Conservation (phyloP, 1,284 basidiomycete genomes). For the Tylopilus sp. region DNA sequence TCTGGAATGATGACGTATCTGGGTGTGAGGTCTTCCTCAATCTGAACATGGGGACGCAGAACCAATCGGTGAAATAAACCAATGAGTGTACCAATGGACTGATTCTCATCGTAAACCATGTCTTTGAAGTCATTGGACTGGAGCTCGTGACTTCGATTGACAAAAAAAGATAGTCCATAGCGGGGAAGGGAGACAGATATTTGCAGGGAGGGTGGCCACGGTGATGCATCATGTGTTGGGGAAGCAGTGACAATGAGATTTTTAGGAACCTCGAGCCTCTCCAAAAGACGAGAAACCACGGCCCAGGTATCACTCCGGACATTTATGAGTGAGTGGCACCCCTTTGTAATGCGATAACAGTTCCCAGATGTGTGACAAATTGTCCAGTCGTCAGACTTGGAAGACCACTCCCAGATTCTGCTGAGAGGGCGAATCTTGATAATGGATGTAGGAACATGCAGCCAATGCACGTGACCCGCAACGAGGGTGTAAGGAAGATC, state of each 20-base stretch:
- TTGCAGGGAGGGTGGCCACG: no score
- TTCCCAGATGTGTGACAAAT: conserved; percentile 2
- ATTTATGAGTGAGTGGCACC: conserved; percentile 37
- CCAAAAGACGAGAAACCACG: no score
- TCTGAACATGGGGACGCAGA: conserved; percentile 41
- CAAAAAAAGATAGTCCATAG: conserved; percentile 47
- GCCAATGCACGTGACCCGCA: conserved; percentile 50
- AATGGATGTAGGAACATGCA: conserved; percentile 38
- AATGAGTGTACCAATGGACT: conserved; percentile 37
- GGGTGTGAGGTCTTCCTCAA: conserved; percentile 8
- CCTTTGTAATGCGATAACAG: conserved; percentile 22
- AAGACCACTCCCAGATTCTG: conserved; percentile 30
- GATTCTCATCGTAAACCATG: conserved; percentile 35
- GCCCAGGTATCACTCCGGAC: conserved; percentile 34
- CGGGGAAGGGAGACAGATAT: conserved; percentile 44
- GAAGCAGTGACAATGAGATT: background rate
- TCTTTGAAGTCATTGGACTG: conserved; percentile 37
- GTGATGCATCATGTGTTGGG: no score
- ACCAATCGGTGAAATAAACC: conserved; percentile 52
- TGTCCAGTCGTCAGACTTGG: conserved; percentile 22
- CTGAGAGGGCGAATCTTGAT: conserved; percentile 51
- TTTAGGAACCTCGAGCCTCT: no score
- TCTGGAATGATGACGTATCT: conserved; percentile 54
- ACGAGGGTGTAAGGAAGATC: conserved; percentile 53
- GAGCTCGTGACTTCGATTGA: conserved; percentile 38